Evolutionary conservation across 108 stramenopile species (phyloP).

Genomic region (Cylindrotheca closterium): DNA sequence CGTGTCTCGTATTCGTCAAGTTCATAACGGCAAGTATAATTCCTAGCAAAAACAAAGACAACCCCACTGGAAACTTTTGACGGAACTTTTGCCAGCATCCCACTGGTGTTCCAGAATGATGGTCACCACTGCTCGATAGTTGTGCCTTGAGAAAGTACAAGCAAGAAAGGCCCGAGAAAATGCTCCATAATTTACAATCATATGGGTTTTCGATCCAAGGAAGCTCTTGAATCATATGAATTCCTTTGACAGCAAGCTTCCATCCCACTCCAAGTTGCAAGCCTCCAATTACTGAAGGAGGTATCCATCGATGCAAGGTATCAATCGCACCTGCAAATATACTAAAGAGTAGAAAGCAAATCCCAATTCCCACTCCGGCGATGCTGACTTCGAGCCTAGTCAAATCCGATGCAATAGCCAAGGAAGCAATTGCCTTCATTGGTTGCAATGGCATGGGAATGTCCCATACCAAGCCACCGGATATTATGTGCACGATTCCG

Average conservation of each 20-base stretch:
- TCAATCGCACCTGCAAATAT: constrained; percentile 68
- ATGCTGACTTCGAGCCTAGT: constrained; percentile 49
- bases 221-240: constrained; percentile 53
- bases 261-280: constrained; percentile 84
- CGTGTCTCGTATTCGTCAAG: neutral
- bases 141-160: constrained; percentile 41
- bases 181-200: constrained; percentile 58
- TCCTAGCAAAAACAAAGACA: constrained; percentile 63
- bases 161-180: constrained; percentile 37
- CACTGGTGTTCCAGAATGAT: constrained; percentile 7
- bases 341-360: constrained; percentile 43
- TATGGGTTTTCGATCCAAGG: constrained; percentile 33
- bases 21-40: constrained; percentile 35
- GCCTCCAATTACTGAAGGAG: constrained; percentile 64
- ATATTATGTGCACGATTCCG: constrained; percentile 62
- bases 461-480: constrained; percentile 70
- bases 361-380: constrained; percentile 73
- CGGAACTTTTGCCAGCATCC: constrained; percentile 1
- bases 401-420: constrained; percentile 49
- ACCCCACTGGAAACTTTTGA: constrained; percentile 49
- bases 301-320: constrained; percentile 69
- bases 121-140: neutral
- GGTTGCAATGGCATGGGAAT: constrained; percentile 89
- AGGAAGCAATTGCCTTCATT: constrained; percentile 86
- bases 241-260: constrained; percentile 56